phyloP scores from a whole-genome alignment of 1,284 basidiomycete genomes.

The Austroboletus olivaceoglutinosus region DNA sequence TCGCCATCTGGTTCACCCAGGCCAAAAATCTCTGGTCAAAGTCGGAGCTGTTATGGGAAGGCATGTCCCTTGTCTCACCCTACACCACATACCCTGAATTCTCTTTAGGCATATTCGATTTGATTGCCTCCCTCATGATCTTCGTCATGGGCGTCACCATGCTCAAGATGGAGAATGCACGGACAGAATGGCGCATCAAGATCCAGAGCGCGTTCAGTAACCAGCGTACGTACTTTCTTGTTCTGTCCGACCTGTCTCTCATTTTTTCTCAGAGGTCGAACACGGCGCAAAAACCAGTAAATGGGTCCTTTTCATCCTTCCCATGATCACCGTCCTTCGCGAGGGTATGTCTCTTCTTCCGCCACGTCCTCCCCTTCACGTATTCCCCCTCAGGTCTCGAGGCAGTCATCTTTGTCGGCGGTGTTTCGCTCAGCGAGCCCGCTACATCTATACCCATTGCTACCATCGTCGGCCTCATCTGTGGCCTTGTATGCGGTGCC shows the following conservation, averaged over 20 bases:
- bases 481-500: constrained; percentile 68
- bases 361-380: not conserved
- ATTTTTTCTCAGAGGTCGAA: constrained; percentile 35
- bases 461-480: constrained; percentile 77
- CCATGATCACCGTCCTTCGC: constrained; percentile 85
- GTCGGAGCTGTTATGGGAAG: constrained; percentile 76
- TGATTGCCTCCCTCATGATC: constrained; percentile 83
- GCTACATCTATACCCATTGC: constrained; percentile 88
- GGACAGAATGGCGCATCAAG: constrained; percentile 89
- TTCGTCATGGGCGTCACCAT: constrained; percentile 78
- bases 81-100: not conserved
- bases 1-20: constrained; percentile 80
- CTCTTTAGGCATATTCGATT: constrained; percentile 65
- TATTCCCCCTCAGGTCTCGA: constrained; percentile 60
- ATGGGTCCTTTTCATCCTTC: constrained; percentile 87
- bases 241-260: not conserved
- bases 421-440: constrained; percentile 80
- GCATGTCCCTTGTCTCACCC: constrained; percentile 17
- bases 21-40: constrained; percentile 69
- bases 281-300: constrained; percentile 54
- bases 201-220: constrained; percentile 75
- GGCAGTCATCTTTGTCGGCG: constrained; percentile 90
- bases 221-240: constrained; percentile 37
- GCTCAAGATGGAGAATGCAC: constrained; percentile 73
- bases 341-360: constrained; percentile 58